These are phyloP conservation scores for Azolla pinnata DNA, from an alignment of 75 land plant species.

Conservation along the genomic window DNA sequence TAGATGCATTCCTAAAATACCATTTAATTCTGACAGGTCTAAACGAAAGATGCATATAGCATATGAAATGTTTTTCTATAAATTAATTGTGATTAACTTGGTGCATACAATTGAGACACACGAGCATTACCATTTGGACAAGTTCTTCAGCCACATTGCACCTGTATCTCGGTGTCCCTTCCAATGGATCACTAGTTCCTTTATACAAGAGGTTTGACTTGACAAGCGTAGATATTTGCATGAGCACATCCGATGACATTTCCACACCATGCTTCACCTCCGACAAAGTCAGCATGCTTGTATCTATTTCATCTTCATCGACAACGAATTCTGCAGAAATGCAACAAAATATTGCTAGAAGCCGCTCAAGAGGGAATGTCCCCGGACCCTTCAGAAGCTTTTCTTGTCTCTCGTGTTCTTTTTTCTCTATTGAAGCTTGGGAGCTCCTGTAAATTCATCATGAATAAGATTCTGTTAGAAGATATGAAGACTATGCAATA, in stretches of 20 bases:
- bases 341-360: conserved; percentile 87
- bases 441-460: conserved; percentile 37
- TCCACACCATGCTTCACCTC: conserved; percentile 17
- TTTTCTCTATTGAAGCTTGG: conserved; percentile 46
- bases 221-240: conserved; percentile 84
- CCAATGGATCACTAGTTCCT: conserved; percentile 79
- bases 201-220: conserved; percentile 69
- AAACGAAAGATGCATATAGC: not conserved
- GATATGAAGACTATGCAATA: too few species aligned
- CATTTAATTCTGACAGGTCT: not conserved
- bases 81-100: not conserved
- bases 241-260: conserved; percentile 71
- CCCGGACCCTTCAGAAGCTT: conserved; percentile 84
- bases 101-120: too few species aligned
- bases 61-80: not conserved
- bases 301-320: conserved; percentile 26
- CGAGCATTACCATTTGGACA: conserved; percentile 55
- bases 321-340: conserved; percentile 51
- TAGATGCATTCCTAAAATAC: not conserved
- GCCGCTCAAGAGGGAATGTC: conserved; percentile 77
- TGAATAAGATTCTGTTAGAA: too few species aligned
- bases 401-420: conserved; percentile 55
- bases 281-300: conserved; percentile 5
- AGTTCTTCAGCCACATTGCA: conserved; percentile 63
- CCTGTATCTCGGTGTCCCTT: conserved; percentile 67